These are phyloP conservation scores for Alnus rubra DNA, from an alignment of 306 rosid genomes.

Conservation along the genomic window DNA sequence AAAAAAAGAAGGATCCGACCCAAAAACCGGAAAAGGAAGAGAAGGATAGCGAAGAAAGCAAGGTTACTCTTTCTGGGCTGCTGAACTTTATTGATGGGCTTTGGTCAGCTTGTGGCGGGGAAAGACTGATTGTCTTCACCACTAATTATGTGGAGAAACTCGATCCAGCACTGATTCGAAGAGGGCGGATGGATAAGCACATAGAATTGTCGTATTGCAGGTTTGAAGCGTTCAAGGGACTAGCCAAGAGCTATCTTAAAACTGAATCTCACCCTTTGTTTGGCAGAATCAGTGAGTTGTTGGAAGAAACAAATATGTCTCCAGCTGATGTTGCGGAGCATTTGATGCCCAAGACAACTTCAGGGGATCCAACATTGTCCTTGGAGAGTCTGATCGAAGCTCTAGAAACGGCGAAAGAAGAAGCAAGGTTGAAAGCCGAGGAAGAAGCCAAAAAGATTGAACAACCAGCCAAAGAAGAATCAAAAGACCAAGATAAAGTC, in stretches of 20 bases:
- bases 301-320: conserved; percentile 38
- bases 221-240: conserved; percentile 64
- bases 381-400: conserved; percentile 50
- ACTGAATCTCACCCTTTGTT: conserved; percentile 52
- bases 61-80: conserved; percentile 71
- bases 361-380: conserved; percentile 30
- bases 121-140: conserved; percentile 74
- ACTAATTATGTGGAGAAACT: conserved; percentile 76
- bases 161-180: conserved; percentile 80
- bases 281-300: conserved; percentile 29
- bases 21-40: conserved; percentile 35
- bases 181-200: conserved; percentile 86
- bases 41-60: conserved; percentile 34
- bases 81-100: conserved; percentile 81
- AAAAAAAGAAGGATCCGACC: conserved; percentile 35
- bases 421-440: conserved; percentile 28
- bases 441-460: conserved; percentile 21
- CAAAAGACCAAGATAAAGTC: conserved; percentile 12
- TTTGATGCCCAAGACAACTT: conserved; percentile 65
- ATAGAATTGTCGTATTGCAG: conserved; percentile 64
- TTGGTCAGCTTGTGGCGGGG: conserved; percentile 82
- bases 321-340: conserved; percentile 96
- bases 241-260: conserved; percentile 61
- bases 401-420: conserved; percentile 49
- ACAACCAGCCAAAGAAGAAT: conserved; percentile 21